phyloP scores from a whole-genome alignment of 148 eudicot genomes.

The Camellia sinensis region DNA sequence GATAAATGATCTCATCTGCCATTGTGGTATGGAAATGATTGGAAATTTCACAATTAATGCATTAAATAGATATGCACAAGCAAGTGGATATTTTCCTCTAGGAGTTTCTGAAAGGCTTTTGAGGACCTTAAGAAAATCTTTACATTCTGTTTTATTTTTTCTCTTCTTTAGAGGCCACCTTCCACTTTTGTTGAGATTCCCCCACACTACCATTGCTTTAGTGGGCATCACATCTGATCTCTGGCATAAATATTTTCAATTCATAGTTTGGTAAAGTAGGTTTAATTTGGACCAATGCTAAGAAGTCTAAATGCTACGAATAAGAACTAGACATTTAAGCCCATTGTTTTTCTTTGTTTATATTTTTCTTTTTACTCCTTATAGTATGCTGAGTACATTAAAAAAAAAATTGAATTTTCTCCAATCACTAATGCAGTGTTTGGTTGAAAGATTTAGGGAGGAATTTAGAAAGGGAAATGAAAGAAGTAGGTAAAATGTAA shows the following conservation, averaged over 20 bases:
- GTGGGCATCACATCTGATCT: slow-evolving; percentile 18
- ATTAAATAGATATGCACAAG: not conserved
- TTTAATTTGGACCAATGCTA: not conserved
- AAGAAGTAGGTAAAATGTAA: no score
- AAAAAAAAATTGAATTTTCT: no score
- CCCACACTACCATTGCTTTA: not conserved
- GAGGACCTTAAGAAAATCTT: slow-evolving; percentile 6
- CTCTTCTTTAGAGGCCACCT: slow-evolving; percentile 19
- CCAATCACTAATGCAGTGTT: no score
- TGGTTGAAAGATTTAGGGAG: no score
- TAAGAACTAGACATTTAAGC: not conserved
- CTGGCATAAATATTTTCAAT: not conserved
- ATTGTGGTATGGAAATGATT: not conserved
- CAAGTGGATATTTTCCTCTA: not conserved
- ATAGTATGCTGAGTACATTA: not conserved
- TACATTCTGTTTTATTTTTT: not conserved
- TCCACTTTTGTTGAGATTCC: slow-evolving; percentile 19
- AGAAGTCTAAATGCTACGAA: not conserved
- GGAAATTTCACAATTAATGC: not conserved
- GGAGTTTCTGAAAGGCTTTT: slow-evolving; percentile 13
- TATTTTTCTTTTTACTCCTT: not conserved
- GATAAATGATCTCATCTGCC: no score
- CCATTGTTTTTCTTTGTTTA: not conserved
- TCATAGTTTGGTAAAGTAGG: not conserved
- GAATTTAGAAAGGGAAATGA: no score